Conservation (phyloP, 1,284 basidiomycete species). For the Vanrija sp. region DNA sequence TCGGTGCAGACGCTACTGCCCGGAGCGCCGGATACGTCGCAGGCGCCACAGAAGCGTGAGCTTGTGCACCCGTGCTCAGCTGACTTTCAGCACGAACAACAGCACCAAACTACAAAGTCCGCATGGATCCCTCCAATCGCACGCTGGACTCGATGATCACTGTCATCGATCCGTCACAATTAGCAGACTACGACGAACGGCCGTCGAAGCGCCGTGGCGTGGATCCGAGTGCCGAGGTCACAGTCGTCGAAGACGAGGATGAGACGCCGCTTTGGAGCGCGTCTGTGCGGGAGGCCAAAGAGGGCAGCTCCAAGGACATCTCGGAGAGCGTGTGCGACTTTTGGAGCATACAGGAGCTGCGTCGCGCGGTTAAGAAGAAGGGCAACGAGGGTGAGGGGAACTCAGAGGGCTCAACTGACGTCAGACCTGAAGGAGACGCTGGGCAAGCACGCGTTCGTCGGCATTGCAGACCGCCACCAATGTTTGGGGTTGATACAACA, state of each 20-base stretch:
- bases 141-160: conserved; percentile 91
- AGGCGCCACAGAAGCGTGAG: conserved; percentile 7
- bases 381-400: neutral
- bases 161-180: conserved; percentile 33
- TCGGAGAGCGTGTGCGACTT: conserved; percentile 74
- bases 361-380: conserved; percentile 58
- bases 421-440: conserved; percentile 78
- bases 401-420: conserved; percentile 3
- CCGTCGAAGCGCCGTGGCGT: conserved; percentile 30
- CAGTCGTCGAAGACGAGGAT: conserved; percentile 20
- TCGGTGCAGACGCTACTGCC: conserved; percentile 65
- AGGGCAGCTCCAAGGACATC: conserved; percentile 57
- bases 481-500: conserved; percentile 82
- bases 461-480: conserved; percentile 74
- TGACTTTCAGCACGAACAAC: conserved; percentile 24
- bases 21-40: conserved; percentile 25
- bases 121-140: conserved; percentile 79
- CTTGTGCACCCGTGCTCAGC: neutral
- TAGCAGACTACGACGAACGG: conserved; percentile 23
- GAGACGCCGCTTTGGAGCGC: conserved; percentile 21
- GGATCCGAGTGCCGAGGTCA: conserved; percentile 23
- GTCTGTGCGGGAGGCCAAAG: conserved; percentile 4
- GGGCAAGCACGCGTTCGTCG: conserved; percentile 85
- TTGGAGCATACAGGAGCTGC: conserved; percentile 69
- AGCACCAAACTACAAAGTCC: conserved; percentile 82